Evolutionary conservation across 1,284 basidiomycete genomes (phyloP).

Genomic region (Ceratobasidium sp.): DNA sequence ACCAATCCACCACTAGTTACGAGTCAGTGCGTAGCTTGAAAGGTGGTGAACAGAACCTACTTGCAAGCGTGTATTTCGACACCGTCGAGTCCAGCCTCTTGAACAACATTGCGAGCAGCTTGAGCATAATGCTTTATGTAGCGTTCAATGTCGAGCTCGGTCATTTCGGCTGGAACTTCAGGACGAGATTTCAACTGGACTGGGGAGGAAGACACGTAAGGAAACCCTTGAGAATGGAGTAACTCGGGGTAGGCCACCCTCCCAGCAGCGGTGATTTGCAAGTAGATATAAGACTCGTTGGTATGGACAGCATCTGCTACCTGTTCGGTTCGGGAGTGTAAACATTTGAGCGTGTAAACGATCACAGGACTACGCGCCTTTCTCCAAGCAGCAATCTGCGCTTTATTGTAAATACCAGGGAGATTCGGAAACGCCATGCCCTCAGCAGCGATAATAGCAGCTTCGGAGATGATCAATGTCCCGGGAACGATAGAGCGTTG

Average conservation of each 20-base stretch:
- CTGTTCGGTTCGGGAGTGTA: neutral
- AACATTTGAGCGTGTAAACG: neutral
- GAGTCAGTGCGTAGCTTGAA: too few species aligned
- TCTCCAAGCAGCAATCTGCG: conserved; percentile 52
- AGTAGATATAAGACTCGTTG: conserved; percentile 54
- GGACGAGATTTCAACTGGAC: conserved; percentile 50
- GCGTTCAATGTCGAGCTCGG: conserved; percentile 50
- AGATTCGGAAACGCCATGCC: conserved; percentile 45
- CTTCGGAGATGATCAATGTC: conserved; percentile 54
- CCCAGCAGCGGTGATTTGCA: conserved; percentile 57
- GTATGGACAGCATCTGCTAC: conserved; percentile 55
- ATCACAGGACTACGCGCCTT: conserved; percentile 31
- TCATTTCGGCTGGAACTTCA: conserved; percentile 47
- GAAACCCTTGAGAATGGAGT: conserved; percentile 45
- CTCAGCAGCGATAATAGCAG: conserved; percentile 51
- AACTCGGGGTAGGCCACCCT: conserved; percentile 50
- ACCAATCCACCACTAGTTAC: conserved; percentile 57
- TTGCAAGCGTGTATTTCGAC: conserved; percentile 56
- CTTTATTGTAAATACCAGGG: conserved; percentile 51
- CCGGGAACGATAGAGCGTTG: conserved; percentile 51
- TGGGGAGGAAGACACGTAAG: conserved; percentile 53
- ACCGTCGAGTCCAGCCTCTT: conserved; percentile 62
- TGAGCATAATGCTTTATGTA: conserved; percentile 50
- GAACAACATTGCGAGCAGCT: conserved; percentile 31
- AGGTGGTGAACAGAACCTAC: too few species aligned